These are phyloP conservation scores for Vitis cinerea DNA, from an alignment of 164 flowering plant species.

Conservation along the genomic window DNA sequence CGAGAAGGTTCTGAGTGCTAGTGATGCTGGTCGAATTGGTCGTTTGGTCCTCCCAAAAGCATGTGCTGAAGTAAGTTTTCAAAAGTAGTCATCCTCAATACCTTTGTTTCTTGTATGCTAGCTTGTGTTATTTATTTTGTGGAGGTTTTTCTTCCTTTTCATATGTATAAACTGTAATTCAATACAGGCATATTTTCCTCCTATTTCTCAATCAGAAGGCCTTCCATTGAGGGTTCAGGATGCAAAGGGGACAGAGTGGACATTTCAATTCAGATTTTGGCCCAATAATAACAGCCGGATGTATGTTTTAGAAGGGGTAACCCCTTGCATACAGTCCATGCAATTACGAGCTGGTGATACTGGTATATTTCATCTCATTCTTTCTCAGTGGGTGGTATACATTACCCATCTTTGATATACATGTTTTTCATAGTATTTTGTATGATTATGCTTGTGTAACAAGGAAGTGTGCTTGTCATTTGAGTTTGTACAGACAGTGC, in stretches of 20 bases:
- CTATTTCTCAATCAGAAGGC: constrained; percentile 92
- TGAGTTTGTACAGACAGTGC: no score
- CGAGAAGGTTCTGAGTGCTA: constrained; percentile 98
- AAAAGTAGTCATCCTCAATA: no score
- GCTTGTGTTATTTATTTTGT: no score
- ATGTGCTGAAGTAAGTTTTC: constrained; percentile 87
- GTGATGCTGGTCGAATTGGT: constrained; percentile 99
- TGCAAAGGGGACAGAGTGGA: constrained; percentile 95
- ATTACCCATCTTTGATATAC: background rate
- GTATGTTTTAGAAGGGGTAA: constrained; percentile 99
- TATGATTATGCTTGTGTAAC: no score
- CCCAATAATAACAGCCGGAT: constrained; percentile 98
- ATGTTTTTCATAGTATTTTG: background rate
- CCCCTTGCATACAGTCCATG: constrained; percentile 99
- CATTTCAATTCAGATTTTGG: constrained; percentile 98
- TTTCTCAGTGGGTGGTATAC: background rate
- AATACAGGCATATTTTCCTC: constrained; percentile 93
- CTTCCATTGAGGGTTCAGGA: constrained; percentile 87
- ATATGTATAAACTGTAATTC: constrained; percentile 16
- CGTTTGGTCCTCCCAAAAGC: constrained; percentile 99
- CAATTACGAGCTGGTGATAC: constrained; percentile 97
- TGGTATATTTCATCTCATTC: constrained; percentile 37
- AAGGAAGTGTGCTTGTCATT: no score
- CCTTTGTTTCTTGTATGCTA: background rate
- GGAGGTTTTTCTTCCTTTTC: background rate